phyloP scores from a whole-genome alignment of 2,329 filamentous ascomycete genomes.

The Fonsecaea nubica region DNA sequence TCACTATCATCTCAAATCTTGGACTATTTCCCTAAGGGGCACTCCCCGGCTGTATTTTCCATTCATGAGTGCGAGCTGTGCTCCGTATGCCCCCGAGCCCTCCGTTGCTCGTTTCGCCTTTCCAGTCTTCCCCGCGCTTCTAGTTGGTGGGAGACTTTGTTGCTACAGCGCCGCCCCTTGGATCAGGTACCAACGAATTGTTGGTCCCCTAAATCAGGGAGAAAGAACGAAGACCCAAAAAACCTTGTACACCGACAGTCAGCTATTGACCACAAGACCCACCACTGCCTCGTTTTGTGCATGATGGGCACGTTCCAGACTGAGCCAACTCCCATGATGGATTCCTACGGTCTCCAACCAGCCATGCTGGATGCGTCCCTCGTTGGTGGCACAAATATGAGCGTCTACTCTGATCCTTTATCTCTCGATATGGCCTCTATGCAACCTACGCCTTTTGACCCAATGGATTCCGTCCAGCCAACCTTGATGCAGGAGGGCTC shows the following conservation, averaged over 20 bases:
- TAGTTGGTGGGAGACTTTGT: slow-evolving; percentile 19
- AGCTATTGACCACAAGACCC: slow-evolving; percentile 18
- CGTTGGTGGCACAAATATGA: slow-evolving; percentile 53
- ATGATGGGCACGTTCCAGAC: slow-evolving; percentile 33
- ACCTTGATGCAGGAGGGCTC: slow-evolving; percentile 31
- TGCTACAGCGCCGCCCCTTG: slow-evolving; percentile 4
- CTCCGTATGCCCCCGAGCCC: not conserved
- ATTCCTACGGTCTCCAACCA: slow-evolving; percentile 33
- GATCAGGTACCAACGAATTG: slow-evolving; percentile 5
- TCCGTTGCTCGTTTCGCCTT: slow-evolving; percentile 11
- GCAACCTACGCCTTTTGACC: slow-evolving; percentile 26
- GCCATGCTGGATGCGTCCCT: slow-evolving; percentile 41
- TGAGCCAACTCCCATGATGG: slow-evolving; percentile 30
- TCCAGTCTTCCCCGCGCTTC: slow-evolving; percentile 15
- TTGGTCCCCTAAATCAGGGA: slow-evolving; percentile 4
- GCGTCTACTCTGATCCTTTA: slow-evolving; percentile 57
- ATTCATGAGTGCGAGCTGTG: not conserved
- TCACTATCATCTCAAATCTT: slow-evolving; percentile 11
- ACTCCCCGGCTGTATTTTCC: slow-evolving; percentile 17
- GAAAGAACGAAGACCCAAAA: not conserved
- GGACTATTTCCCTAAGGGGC: not conserved
- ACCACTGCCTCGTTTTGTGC: slow-evolving; percentile 6
- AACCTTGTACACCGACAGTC: not conserved
- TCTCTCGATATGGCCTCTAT: slow-evolving; percentile 47
- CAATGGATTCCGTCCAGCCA: slow-evolving; percentile 21